These are phyloP conservation scores for Saururus chinensis DNA, from an alignment of 164 flowering plant species.

Conservation along the genomic window DNA sequence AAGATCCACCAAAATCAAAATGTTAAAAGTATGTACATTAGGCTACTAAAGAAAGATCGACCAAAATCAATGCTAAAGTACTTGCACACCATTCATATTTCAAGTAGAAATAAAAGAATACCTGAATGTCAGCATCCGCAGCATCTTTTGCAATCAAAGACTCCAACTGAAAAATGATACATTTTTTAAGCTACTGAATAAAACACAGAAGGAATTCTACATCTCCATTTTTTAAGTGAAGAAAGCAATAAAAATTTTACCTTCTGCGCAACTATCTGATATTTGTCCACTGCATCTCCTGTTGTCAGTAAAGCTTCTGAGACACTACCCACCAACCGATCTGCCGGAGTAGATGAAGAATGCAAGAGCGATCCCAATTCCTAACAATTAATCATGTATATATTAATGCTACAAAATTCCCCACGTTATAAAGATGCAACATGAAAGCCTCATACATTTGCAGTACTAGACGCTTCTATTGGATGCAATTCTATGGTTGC, in stretches of 20 bases:
- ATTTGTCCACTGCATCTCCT: slow-evolving; percentile 86
- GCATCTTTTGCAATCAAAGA: slow-evolving; percentile 40
- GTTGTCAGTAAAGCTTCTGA: slow-evolving; percentile 60
- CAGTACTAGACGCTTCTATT: slow-evolving; percentile 28
- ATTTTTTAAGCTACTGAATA: background rate
- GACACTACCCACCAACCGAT: slow-evolving; percentile 37
- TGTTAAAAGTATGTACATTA: background rate
- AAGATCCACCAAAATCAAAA: no score
- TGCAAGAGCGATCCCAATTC: slow-evolving; percentile 42
- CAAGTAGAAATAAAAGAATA: background rate
- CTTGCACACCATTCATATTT: background rate
- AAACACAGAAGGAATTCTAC: background rate
- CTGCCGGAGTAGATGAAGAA: slow-evolving; percentile 31
- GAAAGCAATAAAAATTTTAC: slow-evolving; percentile 17
- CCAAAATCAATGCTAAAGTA: background rate
- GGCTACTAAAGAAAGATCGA: background rate
- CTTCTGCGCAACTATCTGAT: slow-evolving; percentile 65
- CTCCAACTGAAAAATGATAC: slow-evolving; percentile 55
- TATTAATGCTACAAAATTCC: no score
- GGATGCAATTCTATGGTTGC: slow-evolving; percentile 38
- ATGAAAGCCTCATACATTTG: slow-evolving; percentile 32
- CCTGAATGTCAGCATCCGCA: slow-evolving; percentile 82
- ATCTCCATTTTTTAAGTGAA: background rate
- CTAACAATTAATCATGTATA: slow-evolving; percentile 20
- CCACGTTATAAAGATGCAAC: background rate